These are phyloP conservation scores for Drechslerella coelobrocha DNA, from an alignment of 2,329 filamentous ascomycete species.

Conservation along the genomic window DNA sequence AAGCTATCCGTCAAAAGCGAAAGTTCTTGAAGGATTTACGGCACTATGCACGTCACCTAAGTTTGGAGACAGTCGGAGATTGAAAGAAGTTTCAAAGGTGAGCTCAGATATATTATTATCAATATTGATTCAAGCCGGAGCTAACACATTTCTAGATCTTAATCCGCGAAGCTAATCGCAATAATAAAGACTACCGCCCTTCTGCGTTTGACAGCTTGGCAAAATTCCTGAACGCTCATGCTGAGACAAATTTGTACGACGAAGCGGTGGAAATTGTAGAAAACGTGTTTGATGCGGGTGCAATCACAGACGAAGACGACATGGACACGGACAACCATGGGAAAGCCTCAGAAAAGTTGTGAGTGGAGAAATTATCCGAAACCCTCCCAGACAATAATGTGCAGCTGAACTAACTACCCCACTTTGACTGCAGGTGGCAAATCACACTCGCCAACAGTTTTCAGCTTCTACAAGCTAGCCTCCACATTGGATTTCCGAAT, in stretches of 20 bases:
- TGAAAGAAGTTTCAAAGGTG: constrained; percentile 46
- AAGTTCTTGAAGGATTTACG: constrained; percentile 78
- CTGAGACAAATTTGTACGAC: constrained; percentile 73
- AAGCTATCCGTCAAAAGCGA: constrained; percentile 91
- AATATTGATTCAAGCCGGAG: constrained; percentile 49
- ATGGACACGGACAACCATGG: constrained; percentile 72
- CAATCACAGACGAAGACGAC: constrained; percentile 63
- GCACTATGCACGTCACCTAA: constrained; percentile 63
- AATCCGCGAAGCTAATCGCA: constrained; percentile 86
- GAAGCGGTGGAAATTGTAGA: constrained; percentile 71
- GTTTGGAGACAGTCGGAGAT: constrained; percentile 29
- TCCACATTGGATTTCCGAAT: constrained; percentile 41
- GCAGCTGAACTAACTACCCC: constrained; percentile 38
- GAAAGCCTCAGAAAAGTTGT: constrained; percentile 57
- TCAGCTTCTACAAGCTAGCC: constrained; percentile 49
- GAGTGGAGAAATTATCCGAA: constrained; percentile 51
- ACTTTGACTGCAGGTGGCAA: constrained; percentile 50
- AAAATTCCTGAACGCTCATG: constrained; percentile 71
- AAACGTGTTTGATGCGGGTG: constrained; percentile 68
- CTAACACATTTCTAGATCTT: constrained; percentile 65
- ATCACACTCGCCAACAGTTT: constrained; percentile 52
- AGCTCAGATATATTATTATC: constrained; percentile 71
- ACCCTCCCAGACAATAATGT: constrained; percentile 12
- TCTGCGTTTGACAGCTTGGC: constrained; percentile 76
- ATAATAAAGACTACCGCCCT: constrained; percentile 82